These are phyloP conservation scores for Mollisiaceae sp. DNA, from an alignment of 2,329 filamentous ascomycete species.

Conservation along the genomic window DNA sequence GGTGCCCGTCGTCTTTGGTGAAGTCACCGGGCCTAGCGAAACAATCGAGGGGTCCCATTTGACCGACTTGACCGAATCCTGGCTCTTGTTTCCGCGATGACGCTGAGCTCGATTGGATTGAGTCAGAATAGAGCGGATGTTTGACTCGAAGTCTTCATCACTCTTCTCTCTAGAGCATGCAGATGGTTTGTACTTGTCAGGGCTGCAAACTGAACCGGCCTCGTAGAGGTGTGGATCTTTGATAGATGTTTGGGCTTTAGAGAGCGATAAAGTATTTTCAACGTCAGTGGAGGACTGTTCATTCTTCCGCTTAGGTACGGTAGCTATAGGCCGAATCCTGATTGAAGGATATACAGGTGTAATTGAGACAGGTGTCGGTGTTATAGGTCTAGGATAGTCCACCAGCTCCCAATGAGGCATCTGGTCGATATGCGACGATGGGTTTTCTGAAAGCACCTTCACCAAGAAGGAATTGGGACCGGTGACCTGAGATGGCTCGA, in stretches of 20 bases:
- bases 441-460: not conserved
- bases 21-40: conserved; percentile 21
- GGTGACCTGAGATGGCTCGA: not conserved
- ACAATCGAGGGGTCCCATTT: conserved; percentile 36
- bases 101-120: not conserved
- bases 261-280: not conserved
- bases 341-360: not conserved
- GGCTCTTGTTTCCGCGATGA: conserved; percentile 11
- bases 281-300: not conserved
- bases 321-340: not conserved
- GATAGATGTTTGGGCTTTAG: not conserved
- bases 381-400: not conserved
- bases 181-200: not conserved
- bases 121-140: conserved; percentile 24
- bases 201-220: too few species aligned
- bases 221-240: not conserved
- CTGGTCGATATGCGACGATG: not conserved
- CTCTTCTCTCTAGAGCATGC: not conserved
- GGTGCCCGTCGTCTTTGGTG: conserved; percentile 6
- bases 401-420: not conserved
- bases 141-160: conserved; percentile 25
- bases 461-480: conserved; percentile 4
- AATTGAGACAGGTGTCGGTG: not conserved
- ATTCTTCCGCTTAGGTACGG: not conserved
- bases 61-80: conserved; percentile 30